A percentile compares a stretch with the other conserved stretches of the same genome.
Evolutionary conservation across 306 rosid species (phyloP).

Genomic region (Fagus sylvatica): DNA sequence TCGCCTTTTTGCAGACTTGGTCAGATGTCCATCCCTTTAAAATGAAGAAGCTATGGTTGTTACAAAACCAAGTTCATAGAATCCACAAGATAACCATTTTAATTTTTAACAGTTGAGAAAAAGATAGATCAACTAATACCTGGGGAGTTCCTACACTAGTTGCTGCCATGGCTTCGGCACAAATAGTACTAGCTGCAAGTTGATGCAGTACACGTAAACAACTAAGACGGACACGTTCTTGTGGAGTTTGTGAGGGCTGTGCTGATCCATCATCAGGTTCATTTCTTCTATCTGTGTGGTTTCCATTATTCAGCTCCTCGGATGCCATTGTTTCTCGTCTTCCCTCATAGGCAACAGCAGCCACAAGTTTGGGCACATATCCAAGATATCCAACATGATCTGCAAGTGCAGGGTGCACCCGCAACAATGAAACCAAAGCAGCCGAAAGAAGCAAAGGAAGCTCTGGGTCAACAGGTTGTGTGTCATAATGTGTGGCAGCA

Average conservation of each 20-base stretch:
- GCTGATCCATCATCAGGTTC: constrained; percentile 57
- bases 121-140: constrained; percentile 41
- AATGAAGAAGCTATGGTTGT: neutral
- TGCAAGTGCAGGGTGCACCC: constrained; percentile 97
- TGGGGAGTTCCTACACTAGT: constrained; percentile 97
- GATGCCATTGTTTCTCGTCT: constrained; percentile 96
- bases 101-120: neutral
- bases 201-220: constrained; percentile 98
- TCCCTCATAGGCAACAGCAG: constrained; percentile 95
- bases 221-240: constrained; percentile 96
- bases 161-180: constrained; percentile 99
- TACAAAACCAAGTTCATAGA: neutral
- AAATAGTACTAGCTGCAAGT: constrained; percentile 94
- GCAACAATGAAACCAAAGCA: constrained; percentile 88
- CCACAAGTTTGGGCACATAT: constrained; percentile 95
- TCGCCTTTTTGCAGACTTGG: neutral
- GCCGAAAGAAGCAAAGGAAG: constrained; percentile 97
- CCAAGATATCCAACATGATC: constrained; percentile 99
- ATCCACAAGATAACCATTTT: neutral
- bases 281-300: constrained; percentile 41
- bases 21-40: neutral
- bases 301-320: constrained; percentile 60
- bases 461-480: constrained; percentile 81
- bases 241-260: constrained; percentile 83
- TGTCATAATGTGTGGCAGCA: constrained; percentile 90